Evolutionary conservation across 2,329 filamentous ascomycete species (phyloP).

Genomic region (Monilinia fructigena): DNA sequence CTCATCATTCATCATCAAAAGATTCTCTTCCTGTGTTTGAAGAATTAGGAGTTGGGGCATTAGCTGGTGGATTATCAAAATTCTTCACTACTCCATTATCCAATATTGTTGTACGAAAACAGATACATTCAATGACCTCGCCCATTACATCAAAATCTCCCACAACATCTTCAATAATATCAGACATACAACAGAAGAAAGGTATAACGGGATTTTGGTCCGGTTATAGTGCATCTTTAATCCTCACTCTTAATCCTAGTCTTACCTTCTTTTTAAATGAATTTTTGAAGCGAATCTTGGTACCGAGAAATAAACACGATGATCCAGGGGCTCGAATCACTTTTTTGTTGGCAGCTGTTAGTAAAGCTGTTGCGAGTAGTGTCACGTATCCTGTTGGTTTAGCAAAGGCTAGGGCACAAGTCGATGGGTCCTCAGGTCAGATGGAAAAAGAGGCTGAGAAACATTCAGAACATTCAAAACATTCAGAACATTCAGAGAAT

Average conservation of each 20-base stretch:
- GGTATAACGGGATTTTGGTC: slow-evolving; percentile 80
- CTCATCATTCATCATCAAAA: slow-evolving; percentile 40
- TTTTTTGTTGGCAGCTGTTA: slow-evolving; percentile 70
- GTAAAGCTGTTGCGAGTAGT: slow-evolving; percentile 73
- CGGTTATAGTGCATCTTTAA: slow-evolving; percentile 76
- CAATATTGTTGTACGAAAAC: slow-evolving; percentile 79
- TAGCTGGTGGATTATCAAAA: slow-evolving; percentile 73
- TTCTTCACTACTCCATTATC: slow-evolving; percentile 76
- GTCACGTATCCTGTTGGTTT: slow-evolving; percentile 84
- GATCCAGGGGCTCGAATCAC: slow-evolving; percentile 55
- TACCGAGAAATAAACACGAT: slow-evolving; percentile 52
- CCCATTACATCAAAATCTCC: slow-evolving; percentile 38
- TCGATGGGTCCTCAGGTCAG: slow-evolving; percentile 35
- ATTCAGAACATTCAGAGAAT: slow-evolving; percentile 33
- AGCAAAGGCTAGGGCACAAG: slow-evolving; percentile 77
- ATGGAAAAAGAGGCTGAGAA: slow-evolving; percentile 38
- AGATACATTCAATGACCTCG: slow-evolving; percentile 60
- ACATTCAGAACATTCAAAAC: slow-evolving; percentile 33
- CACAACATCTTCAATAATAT: slow-evolving; percentile 56
- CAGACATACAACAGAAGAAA: slow-evolving; percentile 64
- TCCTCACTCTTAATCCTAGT: slow-evolving; percentile 81
- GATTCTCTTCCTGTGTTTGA: slow-evolving; percentile 59
- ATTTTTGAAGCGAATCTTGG: slow-evolving; percentile 59
- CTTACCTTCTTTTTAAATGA: slow-evolving; percentile 84
- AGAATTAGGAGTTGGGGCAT: slow-evolving; percentile 70